Percentiles rank a stretch among this genome's conserved stretches.
These are phyloP conservation scores for Fusarium nanum DNA, from an alignment of 2,329 filamentous ascomycete species.

Conservation along the genomic window DNA sequence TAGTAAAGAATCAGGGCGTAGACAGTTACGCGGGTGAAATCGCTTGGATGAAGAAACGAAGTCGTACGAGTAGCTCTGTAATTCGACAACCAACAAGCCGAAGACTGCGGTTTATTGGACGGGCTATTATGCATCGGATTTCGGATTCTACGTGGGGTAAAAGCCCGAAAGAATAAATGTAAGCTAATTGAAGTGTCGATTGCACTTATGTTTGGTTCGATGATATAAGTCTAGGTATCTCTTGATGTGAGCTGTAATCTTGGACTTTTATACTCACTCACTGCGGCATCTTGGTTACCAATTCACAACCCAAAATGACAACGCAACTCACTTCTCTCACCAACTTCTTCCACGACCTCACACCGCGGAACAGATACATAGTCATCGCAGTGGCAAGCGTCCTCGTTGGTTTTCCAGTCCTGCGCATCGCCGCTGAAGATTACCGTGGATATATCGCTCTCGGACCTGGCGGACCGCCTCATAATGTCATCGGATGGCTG, in stretches of 20 bases:
- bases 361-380: conserved; percentile 6
- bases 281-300: too few relatives aligned
- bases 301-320: conserved; percentile 6
- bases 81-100: not conserved
- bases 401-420: conserved; percentile 14
- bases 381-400: conserved; percentile 3
- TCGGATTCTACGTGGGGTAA: not conserved
- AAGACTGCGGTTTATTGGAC: conserved; percentile 6
- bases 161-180: not conserved
- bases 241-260: not conserved
- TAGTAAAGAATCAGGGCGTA: not conserved
- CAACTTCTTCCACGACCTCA: not conserved
- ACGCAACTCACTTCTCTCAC: conserved; percentile 18
- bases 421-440: conserved; percentile 17
- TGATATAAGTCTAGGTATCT: not conserved
- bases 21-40: not conserved
- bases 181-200: not conserved
- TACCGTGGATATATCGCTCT: conserved; percentile 32
- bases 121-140: not conserved
- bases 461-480: conserved; percentile 20
- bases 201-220: not conserved
- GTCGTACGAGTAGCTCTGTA: conserved; percentile 12
- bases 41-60: not conserved
- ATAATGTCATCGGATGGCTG: conserved; percentile 32
- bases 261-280: not conserved